Evolutionary conservation across 1,284 basidiomycete genomes (phyloP).

Genomic region (Puccinia hordei): DNA sequence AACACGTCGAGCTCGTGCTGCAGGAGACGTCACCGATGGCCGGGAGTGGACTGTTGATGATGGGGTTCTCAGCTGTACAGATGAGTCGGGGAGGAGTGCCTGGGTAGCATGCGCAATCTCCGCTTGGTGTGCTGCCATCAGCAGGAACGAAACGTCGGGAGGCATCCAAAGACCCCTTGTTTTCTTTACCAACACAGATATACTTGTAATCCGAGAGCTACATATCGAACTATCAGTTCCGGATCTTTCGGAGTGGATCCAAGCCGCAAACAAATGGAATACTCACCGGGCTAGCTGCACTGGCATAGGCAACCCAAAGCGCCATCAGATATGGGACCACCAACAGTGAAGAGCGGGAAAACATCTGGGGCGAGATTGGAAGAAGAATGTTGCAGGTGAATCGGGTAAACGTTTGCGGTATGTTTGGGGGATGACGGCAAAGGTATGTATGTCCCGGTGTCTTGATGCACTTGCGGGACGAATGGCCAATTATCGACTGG

Average conservation of each 20-base stretch:
- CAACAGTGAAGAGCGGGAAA: not conserved
- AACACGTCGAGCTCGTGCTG: not conserved
- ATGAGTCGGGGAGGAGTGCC: not conserved
- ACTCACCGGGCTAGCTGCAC: not conserved
- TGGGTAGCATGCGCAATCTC: not conserved
- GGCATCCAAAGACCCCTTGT: not conserved
- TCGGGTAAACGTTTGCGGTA: too few relatives aligned
- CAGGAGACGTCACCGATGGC: not conserved
- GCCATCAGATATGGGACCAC: not conserved
- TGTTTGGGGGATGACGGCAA: too few relatives aligned
- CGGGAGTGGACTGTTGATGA: not conserved
- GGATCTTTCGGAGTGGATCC: too few relatives aligned
- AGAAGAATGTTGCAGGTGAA: too few relatives aligned
- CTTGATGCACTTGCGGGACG: too few relatives aligned
- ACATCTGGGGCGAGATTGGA: not conserved
- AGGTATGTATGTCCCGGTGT: too few relatives aligned
- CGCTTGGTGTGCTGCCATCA: not conserved
- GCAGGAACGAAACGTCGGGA: not conserved
- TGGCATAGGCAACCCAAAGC: not conserved
- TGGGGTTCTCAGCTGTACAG: not conserved
- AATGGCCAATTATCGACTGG: too few relatives aligned
- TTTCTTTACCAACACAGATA: not conserved
- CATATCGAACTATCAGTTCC: too few relatives aligned
- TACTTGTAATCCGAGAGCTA: not conserved
- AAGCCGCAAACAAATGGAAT: too few relatives aligned